These are phyloP conservation scores for Chlorella variabilis DNA, from an alignment of 163 green algal species.

Conservation along the genomic window DNA sequence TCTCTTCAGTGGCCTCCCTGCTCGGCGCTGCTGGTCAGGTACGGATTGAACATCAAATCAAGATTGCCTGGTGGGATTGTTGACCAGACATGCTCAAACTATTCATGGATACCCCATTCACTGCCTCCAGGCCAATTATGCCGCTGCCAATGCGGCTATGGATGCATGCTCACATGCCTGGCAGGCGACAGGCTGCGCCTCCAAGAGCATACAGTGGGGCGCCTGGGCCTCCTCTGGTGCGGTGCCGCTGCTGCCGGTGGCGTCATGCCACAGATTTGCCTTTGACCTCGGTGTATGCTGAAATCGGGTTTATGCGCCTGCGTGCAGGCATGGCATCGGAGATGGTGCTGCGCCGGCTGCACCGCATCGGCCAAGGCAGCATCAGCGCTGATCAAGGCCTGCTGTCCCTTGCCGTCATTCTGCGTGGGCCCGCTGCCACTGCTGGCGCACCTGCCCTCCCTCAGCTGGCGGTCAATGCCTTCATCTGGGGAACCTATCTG, in stretches of 20 bases:
- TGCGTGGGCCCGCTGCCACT: slow-evolving; percentile 30
- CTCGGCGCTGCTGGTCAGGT: slow-evolving; percentile 82
- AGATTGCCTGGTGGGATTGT: too few relatives aligned
- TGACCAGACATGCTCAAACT: too few relatives aligned
- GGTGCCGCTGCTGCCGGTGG: not conserved
- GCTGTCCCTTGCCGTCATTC: slow-evolving; percentile 56
- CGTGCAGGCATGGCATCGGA: slow-evolving; percentile 75
- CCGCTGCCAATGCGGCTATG: slow-evolving; percentile 81
- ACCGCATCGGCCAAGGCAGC: slow-evolving; percentile 78
- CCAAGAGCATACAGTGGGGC: slow-evolving; percentile 79
- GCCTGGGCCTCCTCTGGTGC: slow-evolving; percentile 69
- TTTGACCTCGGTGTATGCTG: not conserved
- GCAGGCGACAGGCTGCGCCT: slow-evolving; percentile 39
- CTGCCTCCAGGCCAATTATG: slow-evolving; percentile 79
- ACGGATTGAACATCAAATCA: too few relatives aligned
- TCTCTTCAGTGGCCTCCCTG: slow-evolving; percentile 84
- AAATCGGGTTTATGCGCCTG: not conserved
- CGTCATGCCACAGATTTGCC: not conserved
- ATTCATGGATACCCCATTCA: too few relatives aligned
- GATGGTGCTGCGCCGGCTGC: slow-evolving; percentile 60
- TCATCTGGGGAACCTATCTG: slow-evolving; percentile 49
- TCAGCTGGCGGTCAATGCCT: slow-evolving; percentile 48
- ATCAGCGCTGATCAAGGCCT: slow-evolving; percentile 71
- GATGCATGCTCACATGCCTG: slow-evolving; percentile 56
- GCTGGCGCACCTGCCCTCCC: not conserved